Evolutionary conservation across 352 stramenopile species (phyloP), one percentile per base, ranked within the genome.

Genomic region (Pythium sp.): DNA sequence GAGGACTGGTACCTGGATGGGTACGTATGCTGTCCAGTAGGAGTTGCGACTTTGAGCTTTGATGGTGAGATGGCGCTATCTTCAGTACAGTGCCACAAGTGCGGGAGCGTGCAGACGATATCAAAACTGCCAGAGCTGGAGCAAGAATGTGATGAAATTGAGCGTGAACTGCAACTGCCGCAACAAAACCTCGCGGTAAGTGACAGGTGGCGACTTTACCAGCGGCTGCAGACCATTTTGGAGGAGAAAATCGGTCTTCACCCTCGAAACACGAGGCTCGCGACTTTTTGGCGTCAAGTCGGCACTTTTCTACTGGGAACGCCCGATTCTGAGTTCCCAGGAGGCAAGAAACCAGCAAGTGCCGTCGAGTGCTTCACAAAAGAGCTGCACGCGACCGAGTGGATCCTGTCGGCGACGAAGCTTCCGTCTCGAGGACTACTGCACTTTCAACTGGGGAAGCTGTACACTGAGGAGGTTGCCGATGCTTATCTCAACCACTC

Each of bases 1-100:
- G 76, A 82, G 0, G 77, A 87, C 43, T 76, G 64, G 73, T 85
- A 74, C 64, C 63, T 87, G 54, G 70, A 82, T 64, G 79, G 79
- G 24, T 57, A 82, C 18, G 24, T 20, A 18, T 87, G 79, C 28
- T 24, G 43, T 8, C 26, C 41, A 18, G 36, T 62, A 30, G 75
- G 73, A 5, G 70, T 79, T 8, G 60, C 78, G 0, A 55, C 69
- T n/a, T 32, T 32, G 28, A 18, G 28, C 53, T 2, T 5, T 11
- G 38, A 64, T 12, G 3, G n/a, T 0, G 34, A 51, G 32, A 64
- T 43, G 7, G 24, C 30, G 2, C 24, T 3, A n/a, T 8, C 1
- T 2, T 38, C 34, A 51, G 28, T n/a, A 0, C 24, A 8, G 8
- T 87, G 79, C 18, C 70, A 67, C 43, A 43, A 57, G 5, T 87